These are phyloP conservation scores for Lithospermum erythrorhizon DNA, from an alignment of 257 asterid genomes.

Conservation along the genomic window DNA sequence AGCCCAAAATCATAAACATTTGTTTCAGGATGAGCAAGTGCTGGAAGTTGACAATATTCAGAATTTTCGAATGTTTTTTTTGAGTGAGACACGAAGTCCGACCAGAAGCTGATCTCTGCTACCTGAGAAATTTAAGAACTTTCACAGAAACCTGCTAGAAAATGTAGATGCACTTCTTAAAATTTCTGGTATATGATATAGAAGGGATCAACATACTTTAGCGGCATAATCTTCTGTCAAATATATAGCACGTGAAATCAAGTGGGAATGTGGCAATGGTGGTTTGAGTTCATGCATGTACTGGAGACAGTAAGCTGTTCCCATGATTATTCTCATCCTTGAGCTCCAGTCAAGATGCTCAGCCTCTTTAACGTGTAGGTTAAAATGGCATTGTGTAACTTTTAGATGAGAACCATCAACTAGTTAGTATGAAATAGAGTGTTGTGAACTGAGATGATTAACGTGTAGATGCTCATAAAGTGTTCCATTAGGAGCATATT, in stretches of 20 bases:
- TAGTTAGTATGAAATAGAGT: too few species aligned
- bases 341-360: slow-evolving; percentile 90
- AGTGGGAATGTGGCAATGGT: slow-evolving; percentile 46
- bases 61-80: slow-evolving; percentile 27
- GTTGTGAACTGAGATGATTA: slow-evolving; percentile 15
- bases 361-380: slow-evolving; percentile 47
- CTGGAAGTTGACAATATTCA: slow-evolving; percentile 40
- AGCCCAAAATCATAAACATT: slow-evolving; percentile 64
- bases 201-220: slow-evolving; percentile 37
- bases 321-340: slow-evolving; percentile 81
- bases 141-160: not conserved
- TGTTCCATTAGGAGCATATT: slow-evolving; percentile 92
- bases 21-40: slow-evolving; percentile 46
- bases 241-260: slow-evolving; percentile 43
- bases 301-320: slow-evolving; percentile 69
- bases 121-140: slow-evolving; percentile 34
- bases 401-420: too few species aligned
- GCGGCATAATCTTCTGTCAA: slow-evolving; percentile 97
- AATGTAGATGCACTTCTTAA: too few species aligned
- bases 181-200: not conserved
- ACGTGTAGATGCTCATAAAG: slow-evolving; percentile 89
- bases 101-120: slow-evolving; percentile 54
- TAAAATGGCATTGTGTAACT: not conserved
- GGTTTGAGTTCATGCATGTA: slow-evolving; percentile 82
- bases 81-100: slow-evolving; percentile 41